Evolutionary conservation across 2,329 filamentous ascomycete species (phyloP), one percentile per base, ranked within the genome.

Genomic region (Neonectria ditissima): DNA sequence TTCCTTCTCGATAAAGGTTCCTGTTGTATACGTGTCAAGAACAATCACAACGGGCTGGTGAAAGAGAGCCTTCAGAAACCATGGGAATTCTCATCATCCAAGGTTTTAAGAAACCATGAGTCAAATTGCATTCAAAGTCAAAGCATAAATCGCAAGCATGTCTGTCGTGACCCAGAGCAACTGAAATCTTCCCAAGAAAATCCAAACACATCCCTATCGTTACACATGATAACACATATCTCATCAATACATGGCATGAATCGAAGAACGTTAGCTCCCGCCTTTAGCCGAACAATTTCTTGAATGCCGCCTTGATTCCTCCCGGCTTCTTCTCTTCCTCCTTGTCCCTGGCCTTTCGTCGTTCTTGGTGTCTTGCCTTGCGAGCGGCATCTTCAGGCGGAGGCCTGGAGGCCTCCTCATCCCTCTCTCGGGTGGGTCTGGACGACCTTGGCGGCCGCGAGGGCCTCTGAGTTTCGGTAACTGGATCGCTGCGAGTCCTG

Each of bases 291-390:
- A 76, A 76, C 53, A 76, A 55, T 64, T 73, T 76, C 73, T 76
- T 76, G 59, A 76, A 73, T 41, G 71, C 73, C 32, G 66, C 69
- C 66, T 74, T 76, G 55, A 76, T 70, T 28, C 74, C 73, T 37
- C 70, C 66, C 55, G 72, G 54, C 63, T 75, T 77, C 72, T 73
- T 77, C 58, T 75, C 65, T 34, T 74, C 66, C 62, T 78, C 74
- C 62, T 69, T 78, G 52, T 74, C 69, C 47, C 70, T 73, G 39
- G 70, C 77, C 64, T 67, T 78, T 68, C 74, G 73, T 60, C 76
- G 68, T 66, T 76, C 72, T 48, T 74, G 65, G 22, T 74, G 73
- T 52, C 78, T 76, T 43, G 76, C 79, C 66, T 74, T 77, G 45
- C 73, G 74, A 22, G 74, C 78, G 16, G 68, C 73, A 65, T 79